Percentiles rank a stretch among this genome's conserved stretches.
These are phyloP conservation scores for Bretziella fagacearum DNA, from an alignment of 2,329 filamentous ascomycete species.

Conservation along the genomic window DNA sequence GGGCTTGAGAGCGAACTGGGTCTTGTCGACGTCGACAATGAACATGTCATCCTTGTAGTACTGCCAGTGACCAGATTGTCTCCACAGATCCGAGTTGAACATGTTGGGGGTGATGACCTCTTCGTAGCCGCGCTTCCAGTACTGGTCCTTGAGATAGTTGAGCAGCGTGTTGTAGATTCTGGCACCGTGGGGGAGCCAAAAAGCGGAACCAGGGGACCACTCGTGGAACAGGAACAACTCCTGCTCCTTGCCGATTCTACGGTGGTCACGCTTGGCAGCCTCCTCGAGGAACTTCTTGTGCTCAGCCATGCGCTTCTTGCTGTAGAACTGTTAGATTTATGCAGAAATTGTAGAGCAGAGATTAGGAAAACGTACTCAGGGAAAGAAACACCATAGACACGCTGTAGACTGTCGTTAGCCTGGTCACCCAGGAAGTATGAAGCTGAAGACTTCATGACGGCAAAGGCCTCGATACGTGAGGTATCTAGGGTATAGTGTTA, in stretches of 20 bases:
- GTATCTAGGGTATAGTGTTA: slow-evolving; percentile 38
- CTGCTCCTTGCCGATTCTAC: slow-evolving; percentile 85
- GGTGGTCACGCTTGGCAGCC: slow-evolving; percentile 92
- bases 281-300: slow-evolving; percentile 93
- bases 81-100: slow-evolving; percentile 88
- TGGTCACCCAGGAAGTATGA: slow-evolving; percentile 74
- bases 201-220: slow-evolving; percentile 77
- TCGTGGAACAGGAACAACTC: slow-evolving; percentile 97
- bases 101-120: slow-evolving; percentile 92
- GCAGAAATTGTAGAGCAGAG: background rate
- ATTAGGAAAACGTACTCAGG: slow-evolving; percentile 22
- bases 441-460: slow-evolving; percentile 62
- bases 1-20: slow-evolving; percentile 57
- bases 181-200: slow-evolving; percentile 83
- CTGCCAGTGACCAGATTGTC: slow-evolving; percentile 86
- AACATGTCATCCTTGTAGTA: slow-evolving; percentile 80
- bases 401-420: slow-evolving; percentile 84
- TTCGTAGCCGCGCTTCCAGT: slow-evolving; percentile 83
- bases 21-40: slow-evolving; percentile 61
- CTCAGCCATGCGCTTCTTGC: slow-evolving; percentile 80
- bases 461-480: slow-evolving; percentile 83
- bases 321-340: slow-evolving; percentile 12
- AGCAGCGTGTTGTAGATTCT: slow-evolving; percentile 85
- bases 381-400: slow-evolving; percentile 89
- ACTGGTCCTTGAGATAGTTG: slow-evolving; percentile 66